These are phyloP conservation scores for Cladosporium velox DNA, from an alignment of 2,329 filamentous ascomycete species.

Conservation along the genomic window DNA sequence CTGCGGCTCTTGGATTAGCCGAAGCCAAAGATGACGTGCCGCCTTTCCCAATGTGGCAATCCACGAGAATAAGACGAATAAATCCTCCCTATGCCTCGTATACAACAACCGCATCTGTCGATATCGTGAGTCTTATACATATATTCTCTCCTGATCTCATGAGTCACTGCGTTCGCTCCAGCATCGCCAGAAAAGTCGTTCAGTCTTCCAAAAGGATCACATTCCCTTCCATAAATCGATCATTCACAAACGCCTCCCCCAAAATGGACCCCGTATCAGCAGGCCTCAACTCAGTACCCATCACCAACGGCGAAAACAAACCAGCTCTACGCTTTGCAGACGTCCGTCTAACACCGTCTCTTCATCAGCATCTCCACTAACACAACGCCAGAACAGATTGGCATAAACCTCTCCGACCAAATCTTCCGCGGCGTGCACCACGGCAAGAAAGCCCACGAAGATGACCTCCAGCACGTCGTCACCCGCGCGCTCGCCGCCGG, in stretches of 20 bases:
- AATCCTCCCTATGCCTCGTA: neutral
- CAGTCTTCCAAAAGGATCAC: neutral
- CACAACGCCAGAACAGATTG: conserved; percentile 57
- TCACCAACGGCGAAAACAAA: conserved; percentile 19
- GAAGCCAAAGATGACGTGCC: conserved; percentile 13
- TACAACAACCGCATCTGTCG: neutral
- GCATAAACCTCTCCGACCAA: conserved; percentile 93
- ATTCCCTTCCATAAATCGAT: neutral
- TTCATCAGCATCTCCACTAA: conserved; percentile 19
- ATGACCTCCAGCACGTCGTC: conserved; percentile 77
- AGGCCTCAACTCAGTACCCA: conserved; percentile 26
- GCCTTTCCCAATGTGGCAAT: conserved; percentile 14
- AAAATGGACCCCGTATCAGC: conserved; percentile 29
- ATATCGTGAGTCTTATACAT: neutral
- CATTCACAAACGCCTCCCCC: conserved; percentile 9
- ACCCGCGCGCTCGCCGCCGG: conserved; percentile 74
- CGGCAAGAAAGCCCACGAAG: conserved; percentile 71
- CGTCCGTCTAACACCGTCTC: conserved; percentile 39
- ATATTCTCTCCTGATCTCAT: conserved; percentile 2
- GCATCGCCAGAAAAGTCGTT: neutral
- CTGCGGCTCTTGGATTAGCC: neutral
- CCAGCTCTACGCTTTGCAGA: conserved; percentile 45
- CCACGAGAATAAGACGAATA: neutral
- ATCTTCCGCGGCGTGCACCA: conserved; percentile 86
- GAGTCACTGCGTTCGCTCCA: conserved; percentile 6